Conservation (phyloP, 768 basidiomycete species). For the Rhizopogon vinicolor region DNA sequence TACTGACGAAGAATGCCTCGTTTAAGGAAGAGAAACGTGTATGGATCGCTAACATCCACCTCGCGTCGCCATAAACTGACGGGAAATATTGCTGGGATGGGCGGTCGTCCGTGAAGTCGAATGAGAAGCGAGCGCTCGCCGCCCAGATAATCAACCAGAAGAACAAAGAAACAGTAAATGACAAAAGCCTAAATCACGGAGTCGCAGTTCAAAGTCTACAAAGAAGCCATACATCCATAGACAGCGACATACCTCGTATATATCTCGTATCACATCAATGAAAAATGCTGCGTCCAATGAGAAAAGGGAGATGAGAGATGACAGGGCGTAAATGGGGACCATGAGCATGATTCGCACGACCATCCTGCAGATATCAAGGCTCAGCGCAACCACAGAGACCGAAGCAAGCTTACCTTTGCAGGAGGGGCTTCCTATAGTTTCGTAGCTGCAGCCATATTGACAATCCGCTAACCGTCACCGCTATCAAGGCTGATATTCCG, state of each 20-base stretch:
- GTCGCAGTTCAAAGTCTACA: neutral
- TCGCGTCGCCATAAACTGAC: constrained; percentile 77
- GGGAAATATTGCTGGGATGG: constrained; percentile 85
- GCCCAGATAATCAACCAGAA: constrained; percentile 80
- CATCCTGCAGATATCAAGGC: constrained; percentile 47
- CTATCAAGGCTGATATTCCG: constrained; percentile 59
- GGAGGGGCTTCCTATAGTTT: constrained; percentile 77
- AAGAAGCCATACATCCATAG: neutral
- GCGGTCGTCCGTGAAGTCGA: constrained; percentile 84
- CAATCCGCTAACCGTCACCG: constrained; percentile 66
- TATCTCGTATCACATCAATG: constrained; percentile 90
- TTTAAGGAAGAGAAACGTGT: constrained; percentile 90
- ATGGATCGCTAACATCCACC: constrained; percentile 92
- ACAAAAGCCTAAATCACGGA: constrained; percentile 70
- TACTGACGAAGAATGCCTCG: constrained; percentile 86
- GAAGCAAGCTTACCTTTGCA: constrained; percentile 57
- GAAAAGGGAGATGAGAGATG: constrained; percentile 90
- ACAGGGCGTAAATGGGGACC: constrained; percentile 90
- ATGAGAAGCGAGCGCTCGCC: constrained; percentile 94
- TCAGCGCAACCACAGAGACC: neutral
- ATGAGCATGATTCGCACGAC: constrained; percentile 96
- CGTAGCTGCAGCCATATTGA: constrained; percentile 81
- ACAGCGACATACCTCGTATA: constrained; percentile 76
- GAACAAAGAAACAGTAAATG: constrained; percentile 88
- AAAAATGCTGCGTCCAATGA: constrained; percentile 94